Percentiles rank a stretch among this genome's conserved stretches.
These are phyloP conservation scores for Nelumbo lutea DNA, from an alignment of 164 flowering plant species.

Conservation along the genomic window DNA sequence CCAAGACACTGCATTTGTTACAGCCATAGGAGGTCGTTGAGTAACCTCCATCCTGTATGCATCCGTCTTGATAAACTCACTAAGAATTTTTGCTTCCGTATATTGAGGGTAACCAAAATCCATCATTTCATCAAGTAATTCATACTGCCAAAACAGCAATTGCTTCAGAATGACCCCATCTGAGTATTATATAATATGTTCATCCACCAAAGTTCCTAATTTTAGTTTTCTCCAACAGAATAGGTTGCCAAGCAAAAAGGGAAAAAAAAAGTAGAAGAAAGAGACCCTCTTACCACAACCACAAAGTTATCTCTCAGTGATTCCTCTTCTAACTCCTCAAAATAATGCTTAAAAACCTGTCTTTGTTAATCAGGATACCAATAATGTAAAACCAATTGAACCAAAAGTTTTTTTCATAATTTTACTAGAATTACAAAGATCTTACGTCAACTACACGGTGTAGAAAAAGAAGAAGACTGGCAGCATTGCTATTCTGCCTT, in stretches of 20 bases:
- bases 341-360: conserved; percentile 94
- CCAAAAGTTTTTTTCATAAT: not conserved
- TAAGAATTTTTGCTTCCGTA: conserved; percentile 94
- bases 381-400: not conserved
- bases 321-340: conserved; percentile 97
- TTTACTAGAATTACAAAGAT: conserved; percentile 9
- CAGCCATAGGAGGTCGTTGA: conserved; percentile 99
- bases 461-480: conserved; percentile 82
- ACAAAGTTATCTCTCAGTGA: conserved; percentile 97
- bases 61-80: conserved; percentile 99
- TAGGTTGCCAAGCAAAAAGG: not conserved
- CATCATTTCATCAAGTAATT: conserved; percentile 98
- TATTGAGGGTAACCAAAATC: conserved; percentile 99
- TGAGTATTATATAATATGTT: not conserved
- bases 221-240: not conserved
- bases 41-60: conserved; percentile 98
- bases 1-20: conserved; percentile 99
- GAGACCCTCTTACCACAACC: conserved; percentile 69
- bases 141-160: conserved; percentile 55
- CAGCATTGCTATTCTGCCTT: conserved; percentile 98
- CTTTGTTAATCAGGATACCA: conserved; percentile 1
- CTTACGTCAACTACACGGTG: conserved; percentile 97
- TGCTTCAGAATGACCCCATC: conserved; percentile 12
- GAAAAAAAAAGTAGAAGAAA: conserved; percentile 1
- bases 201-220: not conserved